phyloP scores from a whole-genome alignment of 345 rosid species.

The Hibiscus mutabilis region DNA sequence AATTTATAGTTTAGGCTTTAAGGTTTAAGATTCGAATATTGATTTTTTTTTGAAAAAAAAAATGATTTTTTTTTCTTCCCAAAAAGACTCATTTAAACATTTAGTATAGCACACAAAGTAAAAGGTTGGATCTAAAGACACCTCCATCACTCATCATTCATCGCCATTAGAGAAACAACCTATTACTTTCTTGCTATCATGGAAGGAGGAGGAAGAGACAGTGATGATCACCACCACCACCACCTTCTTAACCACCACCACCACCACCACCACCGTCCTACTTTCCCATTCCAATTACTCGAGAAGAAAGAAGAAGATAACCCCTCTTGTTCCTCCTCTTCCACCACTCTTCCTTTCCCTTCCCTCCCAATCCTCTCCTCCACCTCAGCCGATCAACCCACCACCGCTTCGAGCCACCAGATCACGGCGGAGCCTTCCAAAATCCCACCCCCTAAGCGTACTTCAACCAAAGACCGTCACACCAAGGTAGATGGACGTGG shows the following conservation, averaged over 20 bases:
- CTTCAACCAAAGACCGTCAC: too few species aligned
- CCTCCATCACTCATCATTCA: not conserved
- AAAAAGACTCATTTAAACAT: slow-evolving; percentile 7
- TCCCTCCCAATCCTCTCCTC: slow-evolving; percentile 21
- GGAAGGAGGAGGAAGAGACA: slow-evolving; percentile 45
- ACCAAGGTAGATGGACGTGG: too few species aligned
- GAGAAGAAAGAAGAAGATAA: slow-evolving; percentile 76
- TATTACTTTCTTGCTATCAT: slow-evolving; percentile 37
- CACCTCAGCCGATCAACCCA: slow-evolving; percentile 44
- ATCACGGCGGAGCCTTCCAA: too few species aligned
- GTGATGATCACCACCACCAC: slow-evolving; percentile 45
- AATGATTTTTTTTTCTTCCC: not conserved
- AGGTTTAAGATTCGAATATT: too few species aligned
- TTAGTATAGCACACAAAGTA: not conserved
- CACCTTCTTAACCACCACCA: slow-evolving; percentile 21
- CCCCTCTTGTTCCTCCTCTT: slow-evolving; percentile 53
- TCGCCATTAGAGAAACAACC: not conserved
- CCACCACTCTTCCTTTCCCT: slow-evolving; percentile 4
- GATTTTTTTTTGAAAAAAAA: too few species aligned
- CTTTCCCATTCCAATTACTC: slow-evolving; percentile 78
- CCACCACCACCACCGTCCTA: slow-evolving; percentile 43
- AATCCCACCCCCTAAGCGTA: too few species aligned
- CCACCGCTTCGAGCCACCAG: slow-evolving; percentile 17
- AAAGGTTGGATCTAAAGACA: slow-evolving; percentile 14
- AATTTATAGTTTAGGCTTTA: too few species aligned